These are phyloP conservation scores for Fusarium secorum DNA, from an alignment of 2,329 filamentous ascomycete genomes.

Conservation along the genomic window DNA sequence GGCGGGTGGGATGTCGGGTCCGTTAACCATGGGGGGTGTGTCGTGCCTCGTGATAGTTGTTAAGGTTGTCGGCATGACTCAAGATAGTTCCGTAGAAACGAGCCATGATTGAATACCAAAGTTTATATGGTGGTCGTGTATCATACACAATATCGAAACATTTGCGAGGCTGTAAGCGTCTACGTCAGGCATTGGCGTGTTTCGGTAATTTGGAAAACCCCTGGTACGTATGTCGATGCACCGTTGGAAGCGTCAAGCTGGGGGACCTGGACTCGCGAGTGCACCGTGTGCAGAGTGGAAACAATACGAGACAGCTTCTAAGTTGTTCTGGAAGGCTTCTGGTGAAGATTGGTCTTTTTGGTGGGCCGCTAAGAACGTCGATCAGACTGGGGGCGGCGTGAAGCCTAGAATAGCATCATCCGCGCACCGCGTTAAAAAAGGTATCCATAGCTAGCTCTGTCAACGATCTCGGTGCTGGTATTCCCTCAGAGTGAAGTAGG, in stretches of 20 bases:
- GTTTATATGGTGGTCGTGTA: slow-evolving; percentile 3
- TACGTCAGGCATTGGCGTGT: slow-evolving; percentile 9
- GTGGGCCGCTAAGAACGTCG: slow-evolving; percentile 13
- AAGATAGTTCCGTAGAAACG: slow-evolving; percentile 11
- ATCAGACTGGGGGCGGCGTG: slow-evolving; percentile 11
- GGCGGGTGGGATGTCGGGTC: slow-evolving; percentile 30
- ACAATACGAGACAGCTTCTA: slow-evolving; percentile 18
- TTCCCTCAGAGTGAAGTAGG: neutral
- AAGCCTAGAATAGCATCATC: slow-evolving; percentile 14
- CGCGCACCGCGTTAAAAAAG: neutral
- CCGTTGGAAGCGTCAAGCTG: neutral
- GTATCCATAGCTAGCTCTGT: neutral
- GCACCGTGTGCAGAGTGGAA: slow-evolving; percentile 14
- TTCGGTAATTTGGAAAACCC: slow-evolving; percentile 11
- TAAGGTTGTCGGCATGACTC: slow-evolving; percentile 25
- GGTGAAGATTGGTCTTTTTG: slow-evolving; percentile 16
- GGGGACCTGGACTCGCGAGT: neutral
- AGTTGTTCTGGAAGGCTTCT: slow-evolving; percentile 41
- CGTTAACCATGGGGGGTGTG: slow-evolving; percentile 27
- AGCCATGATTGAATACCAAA: slow-evolving; percentile 9
- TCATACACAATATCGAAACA: neutral
- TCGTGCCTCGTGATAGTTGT: slow-evolving; percentile 1
- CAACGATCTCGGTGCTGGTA: slow-evolving; percentile 17
- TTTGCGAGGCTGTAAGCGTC: slow-evolving; percentile 5
- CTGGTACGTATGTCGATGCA: slow-evolving; percentile 12